A percentile compares a stretch with the other conserved stretches of the same genome.
Conservation (phyloP, 495 filamentous ascomycete genomes). For the Talaromyces liani region DNA sequence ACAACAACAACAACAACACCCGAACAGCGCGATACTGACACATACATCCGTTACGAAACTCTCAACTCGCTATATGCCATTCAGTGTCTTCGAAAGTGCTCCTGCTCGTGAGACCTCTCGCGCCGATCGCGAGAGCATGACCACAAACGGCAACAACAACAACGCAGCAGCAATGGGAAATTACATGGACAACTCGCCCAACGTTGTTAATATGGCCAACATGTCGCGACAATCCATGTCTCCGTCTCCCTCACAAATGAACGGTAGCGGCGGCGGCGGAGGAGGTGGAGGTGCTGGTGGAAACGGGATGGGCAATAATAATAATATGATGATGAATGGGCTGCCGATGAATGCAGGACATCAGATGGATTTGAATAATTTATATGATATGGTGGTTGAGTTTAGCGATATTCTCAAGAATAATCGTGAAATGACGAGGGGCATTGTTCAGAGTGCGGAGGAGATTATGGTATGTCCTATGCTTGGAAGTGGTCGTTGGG, state of each 20-base stretch:
- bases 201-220: slow-evolving; percentile 26
- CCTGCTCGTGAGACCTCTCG: not conserved
- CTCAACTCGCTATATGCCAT: not conserved
- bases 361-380: slow-evolving; percentile 79
- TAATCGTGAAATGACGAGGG: slow-evolving; percentile 68
- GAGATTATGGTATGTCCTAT: slow-evolving; percentile 46
- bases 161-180: slow-evolving; percentile 26
- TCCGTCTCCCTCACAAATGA: slow-evolving; percentile 39
- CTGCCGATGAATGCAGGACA: slow-evolving; percentile 71
- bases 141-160: slow-evolving; percentile 19
- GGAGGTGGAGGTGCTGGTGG: slow-evolving; percentile 17
- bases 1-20: not conserved
- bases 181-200: slow-evolving; percentile 24
- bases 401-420: slow-evolving; percentile 67
- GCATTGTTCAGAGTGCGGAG: slow-evolving; percentile 62
- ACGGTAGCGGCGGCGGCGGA: slow-evolving; percentile 42
- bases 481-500: not conserved
- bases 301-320: slow-evolving; percentile 4
- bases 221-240: slow-evolving; percentile 31
- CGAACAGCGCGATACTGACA: not conserved
- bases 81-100: not conserved
- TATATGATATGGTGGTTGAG: slow-evolving; percentile 77
- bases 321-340: slow-evolving; percentile 33
- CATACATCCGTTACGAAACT: not conserved
- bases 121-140: slow-evolving; percentile 1